Evolutionary conservation across 768 basidiomycete species (phyloP), one percentile per base, ranked within the genome.

Genomic region (Tulasnella sp.): DNA sequence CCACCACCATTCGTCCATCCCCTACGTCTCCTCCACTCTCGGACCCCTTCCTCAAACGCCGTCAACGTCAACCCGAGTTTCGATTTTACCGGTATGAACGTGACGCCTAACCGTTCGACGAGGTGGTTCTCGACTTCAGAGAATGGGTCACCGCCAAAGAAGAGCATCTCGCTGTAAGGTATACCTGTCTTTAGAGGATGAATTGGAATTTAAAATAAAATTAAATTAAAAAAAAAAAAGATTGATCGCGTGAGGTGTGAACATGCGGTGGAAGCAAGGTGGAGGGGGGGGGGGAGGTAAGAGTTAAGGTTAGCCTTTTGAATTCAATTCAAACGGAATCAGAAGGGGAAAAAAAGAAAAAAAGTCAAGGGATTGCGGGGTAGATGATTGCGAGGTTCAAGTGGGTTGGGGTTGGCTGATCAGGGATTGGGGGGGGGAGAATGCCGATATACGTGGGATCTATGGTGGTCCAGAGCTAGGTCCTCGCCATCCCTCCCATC

Each of bases 271-370:
- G 9, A 24, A 19, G 50, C 21, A 1, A 10, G 29, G 12, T 12
- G 27, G 29, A 34, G 10, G 27, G 29, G 11, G 45, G 9, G 50
- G 29, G 29, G 50, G 25, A 31, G 50, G 29, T 93, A 93, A 66
- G 92, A 90, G 3, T 77, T 76, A 17, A 90, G 72, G 72, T 93
- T 92, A 22, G 88, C 88, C 15, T 85, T 84, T 52, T n/a, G 4
- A 59, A 45, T 44, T 59, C 17, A 52, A 60, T 53, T 42, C 44
- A 15, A 53, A 44, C 11, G 15, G 17, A n/a, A 31, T n/a, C 10
- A 41, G 48, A 42, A 22, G 31, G 24, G 61, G 46, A 31, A 4
- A 43, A 38, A 11, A 12, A 44, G 29, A 24, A 38, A 9, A 19
- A 21, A n/a, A 29, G 29, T 11, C 11, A 48, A 31, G 22, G 22